Base-by-base conservation (phyloP, 129 eudicot genomes). In the Apium graveolens region DNA sequence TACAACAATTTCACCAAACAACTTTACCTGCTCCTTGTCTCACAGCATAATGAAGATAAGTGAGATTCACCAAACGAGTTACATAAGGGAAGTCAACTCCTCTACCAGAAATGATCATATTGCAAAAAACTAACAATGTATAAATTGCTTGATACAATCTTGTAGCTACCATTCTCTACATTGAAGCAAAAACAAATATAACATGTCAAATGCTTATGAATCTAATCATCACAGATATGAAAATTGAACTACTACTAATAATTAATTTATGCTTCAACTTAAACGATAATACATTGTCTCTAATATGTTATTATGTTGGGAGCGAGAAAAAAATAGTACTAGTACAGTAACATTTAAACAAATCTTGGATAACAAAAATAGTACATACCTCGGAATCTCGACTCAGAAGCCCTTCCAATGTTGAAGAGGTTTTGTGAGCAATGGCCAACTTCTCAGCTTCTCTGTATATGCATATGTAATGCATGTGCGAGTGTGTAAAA, bases 21-120 rank as follows among this genome's bases (percentile, higher is more conserved):
- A 11, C 16, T 60, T 66, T 66, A 66, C 72, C 72, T 66, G 72
- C 72, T 29, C 72, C 72, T 66, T 66, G 72, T 66, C 24, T 66
- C 37, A 66, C 72, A 13, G 72, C 72, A 32, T 13, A 16, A 27
- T 66, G 72, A 32, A 66, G 72, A 31, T 66, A 66, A 66, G 72
- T 66, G 37, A 66, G 72, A 31, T 66, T 66, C 5, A 66, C 72
- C 41, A 66, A 32, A 66, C 72, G 72, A 14, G 21, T 66, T 4
- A 66, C 72, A 66, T 66, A 66, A 31, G 72, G 72, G 0, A 66
- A 66, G 37, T 66, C 72, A 66, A 66, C 72, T 31, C 72, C 72
- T 66, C 72, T 32, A 12, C 72, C 39, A 13, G 5, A 66, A 4
- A 3, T 66, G 39, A 66, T 66, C 24, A 66, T 3, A 27, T 27